phyloP scores from a whole-genome alignment of 352 stramenopile genomes.

The Aphanomyces astaci region DNA sequence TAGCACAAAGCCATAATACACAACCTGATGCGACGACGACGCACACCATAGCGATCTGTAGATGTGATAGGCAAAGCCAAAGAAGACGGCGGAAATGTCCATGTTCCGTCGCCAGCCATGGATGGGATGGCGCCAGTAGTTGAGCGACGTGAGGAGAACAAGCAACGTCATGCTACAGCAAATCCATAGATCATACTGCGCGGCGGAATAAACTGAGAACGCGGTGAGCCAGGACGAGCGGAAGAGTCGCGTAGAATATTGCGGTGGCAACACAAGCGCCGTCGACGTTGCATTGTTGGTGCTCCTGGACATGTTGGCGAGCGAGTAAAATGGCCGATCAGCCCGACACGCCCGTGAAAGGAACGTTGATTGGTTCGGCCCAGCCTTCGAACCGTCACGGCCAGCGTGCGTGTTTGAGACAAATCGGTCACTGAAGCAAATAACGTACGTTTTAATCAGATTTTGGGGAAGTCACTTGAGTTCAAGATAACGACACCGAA shows the following conservation, averaged over 20 bases:
- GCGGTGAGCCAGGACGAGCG: slow-evolving; percentile 65
- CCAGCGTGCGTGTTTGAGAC: neutral
- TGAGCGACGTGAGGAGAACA: slow-evolving; percentile 74
- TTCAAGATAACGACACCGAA: too few relatives aligned
- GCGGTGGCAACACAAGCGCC: slow-evolving; percentile 47
- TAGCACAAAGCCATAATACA: slow-evolving; percentile 55
- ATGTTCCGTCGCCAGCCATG: slow-evolving; percentile 60
- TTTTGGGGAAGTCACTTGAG: too few relatives aligned
- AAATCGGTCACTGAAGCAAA: neutral
- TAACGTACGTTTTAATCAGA: neutral
- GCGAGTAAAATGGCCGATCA: neutral
- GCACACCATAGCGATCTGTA: slow-evolving; percentile 51
- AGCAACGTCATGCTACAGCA: slow-evolving; percentile 54
- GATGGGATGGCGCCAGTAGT: slow-evolving; percentile 74
- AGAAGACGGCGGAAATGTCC: slow-evolving; percentile 60
- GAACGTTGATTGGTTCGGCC: neutral
- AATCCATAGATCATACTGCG: slow-evolving; percentile 48
- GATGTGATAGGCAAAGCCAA: slow-evolving; percentile 51
- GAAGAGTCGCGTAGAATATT: slow-evolving; percentile 60
- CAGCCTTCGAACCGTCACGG: neutral
- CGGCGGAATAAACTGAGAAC: slow-evolving; percentile 48
- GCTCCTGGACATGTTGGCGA: neutral
- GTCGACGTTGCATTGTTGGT: slow-evolving; percentile 5
- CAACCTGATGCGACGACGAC: slow-evolving; percentile 43
- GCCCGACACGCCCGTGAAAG: neutral